Evolutionary conservation across 1,284 basidiomycete genomes (phyloP).

Genomic region (Trichosporon sp.): DNA sequence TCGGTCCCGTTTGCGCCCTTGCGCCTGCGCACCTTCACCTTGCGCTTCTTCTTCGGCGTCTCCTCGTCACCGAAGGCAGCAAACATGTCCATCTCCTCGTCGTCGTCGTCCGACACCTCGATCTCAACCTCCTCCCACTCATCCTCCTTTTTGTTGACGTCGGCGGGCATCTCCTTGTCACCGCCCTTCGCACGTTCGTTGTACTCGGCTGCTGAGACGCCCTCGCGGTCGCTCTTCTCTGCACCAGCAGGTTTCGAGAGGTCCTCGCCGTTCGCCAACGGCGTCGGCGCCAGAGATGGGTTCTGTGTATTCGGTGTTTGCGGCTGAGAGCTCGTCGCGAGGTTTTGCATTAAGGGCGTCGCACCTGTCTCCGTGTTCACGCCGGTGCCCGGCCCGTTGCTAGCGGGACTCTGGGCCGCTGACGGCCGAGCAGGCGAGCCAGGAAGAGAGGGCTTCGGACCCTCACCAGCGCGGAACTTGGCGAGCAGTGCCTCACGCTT

Average conservation of each 20-base stretch:
- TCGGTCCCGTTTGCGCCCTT: slow-evolving; percentile 63
- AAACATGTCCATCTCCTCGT: slow-evolving; percentile 88
- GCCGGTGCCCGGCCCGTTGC: slow-evolving; percentile 36
- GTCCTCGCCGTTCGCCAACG: slow-evolving; percentile 41
- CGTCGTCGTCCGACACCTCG: slow-evolving; percentile 55
- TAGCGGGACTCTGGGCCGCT: slow-evolving; percentile 34
- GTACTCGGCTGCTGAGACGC: slow-evolving; percentile 79
- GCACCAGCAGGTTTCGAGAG: slow-evolving; percentile 29
- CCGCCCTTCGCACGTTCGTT: slow-evolving; percentile 70
- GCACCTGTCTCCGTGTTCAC: slow-evolving; percentile 33
- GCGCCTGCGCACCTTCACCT: slow-evolving; percentile 51
- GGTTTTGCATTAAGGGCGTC: slow-evolving; percentile 33
- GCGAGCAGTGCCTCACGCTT: slow-evolving; percentile 79
- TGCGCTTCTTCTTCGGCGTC: slow-evolving; percentile 56
- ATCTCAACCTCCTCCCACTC: slow-evolving; percentile 59
- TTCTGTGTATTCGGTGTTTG: slow-evolving; percentile 28
- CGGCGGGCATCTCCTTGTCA: slow-evolving; percentile 30
- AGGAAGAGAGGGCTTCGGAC: slow-evolving; percentile 12
- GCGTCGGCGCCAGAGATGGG: slow-evolving; percentile 36
- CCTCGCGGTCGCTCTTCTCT: neutral
- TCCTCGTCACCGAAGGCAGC: slow-evolving; percentile 59
- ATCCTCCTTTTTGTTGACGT: slow-evolving; percentile 14
- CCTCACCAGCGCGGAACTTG: slow-evolving; percentile 56
- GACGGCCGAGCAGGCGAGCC: slow-evolving; percentile 17
- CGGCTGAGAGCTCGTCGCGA: slow-evolving; percentile 27